Evolutionary conservation across 768 basidiomycete genomes (phyloP), one percentile per base, ranked within the genome.

Genomic region (Trametes coccinea): DNA sequence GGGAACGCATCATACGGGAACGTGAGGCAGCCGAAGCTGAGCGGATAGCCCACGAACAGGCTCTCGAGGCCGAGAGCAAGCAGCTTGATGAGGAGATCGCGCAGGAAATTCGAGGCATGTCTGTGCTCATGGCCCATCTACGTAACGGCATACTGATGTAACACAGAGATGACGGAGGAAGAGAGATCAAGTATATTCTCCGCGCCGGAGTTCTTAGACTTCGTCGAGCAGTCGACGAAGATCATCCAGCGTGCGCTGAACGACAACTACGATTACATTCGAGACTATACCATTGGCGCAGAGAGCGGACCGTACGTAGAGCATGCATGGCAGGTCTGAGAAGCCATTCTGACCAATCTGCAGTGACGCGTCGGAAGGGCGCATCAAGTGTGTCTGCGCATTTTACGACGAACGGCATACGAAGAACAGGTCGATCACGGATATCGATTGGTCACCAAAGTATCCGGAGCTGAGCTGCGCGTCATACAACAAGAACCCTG

Each of bases 361-460:
- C 64, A 95, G 93, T 14, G 95, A 96, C 62, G 94, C 95, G 53
- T 89, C 88, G 0, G 95, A 96, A 75, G 94, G 88, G 67, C 86
- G 88, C 51, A 89, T 98, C 44, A 95, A 96, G 73, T 83, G 87
- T n/a, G 80, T 96, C n/a, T 98, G 96, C 69, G 88, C 90, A 48
- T 98, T 98, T 77, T 88, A 81, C 66, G 95, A 97, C 70, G 93
- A 97, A 70, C 82, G 91, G 49, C 91, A 92, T 75, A 90, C 90
- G 5, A 93, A 91, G 75, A 95, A 96, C 71, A 80, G 97, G 55
- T 96, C 95, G 5, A 92, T 99, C 62, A 99, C 97, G 1, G 94
- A 93, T 66, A 80, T 98, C 11, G 96, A 98, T 69, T 99, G 97
- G 97, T 98, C 95, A 53, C 93, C 93, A 2, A 98, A 98, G 96